Evolutionary conservation across 2,329 filamentous ascomycete species (phyloP).

Genomic region (Immersiporthe knoxdaviesiana): DNA sequence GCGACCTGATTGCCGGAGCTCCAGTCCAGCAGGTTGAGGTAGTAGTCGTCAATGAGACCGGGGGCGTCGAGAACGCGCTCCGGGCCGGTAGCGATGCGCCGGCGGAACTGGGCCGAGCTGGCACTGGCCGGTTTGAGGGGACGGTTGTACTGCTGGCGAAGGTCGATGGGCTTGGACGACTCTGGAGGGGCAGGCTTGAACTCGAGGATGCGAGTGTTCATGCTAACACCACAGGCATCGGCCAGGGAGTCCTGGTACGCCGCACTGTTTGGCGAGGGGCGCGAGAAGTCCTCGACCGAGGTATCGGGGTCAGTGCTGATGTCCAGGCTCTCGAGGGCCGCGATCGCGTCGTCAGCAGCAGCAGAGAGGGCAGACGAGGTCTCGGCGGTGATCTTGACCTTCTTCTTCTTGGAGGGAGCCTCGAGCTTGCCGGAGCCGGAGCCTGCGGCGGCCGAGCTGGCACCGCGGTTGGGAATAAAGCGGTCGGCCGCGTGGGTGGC

Average conservation of each 20-base stretch:
- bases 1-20: conserved; percentile 97
- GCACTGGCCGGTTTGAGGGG: conserved; percentile 79
- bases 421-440: conserved; percentile 84
- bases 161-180: conserved; percentile 96
- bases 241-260: conserved; percentile 93
- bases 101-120: conserved; percentile 81
- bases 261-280: conserved; percentile 82
- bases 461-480: conserved; percentile 92
- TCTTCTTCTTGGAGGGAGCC: conserved; percentile 66
- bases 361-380: conserved; percentile 77
- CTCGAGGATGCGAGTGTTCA: conserved; percentile 93
- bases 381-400: conserved; percentile 72
- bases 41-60: conserved; percentile 96
- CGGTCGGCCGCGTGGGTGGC: conserved; percentile 82
- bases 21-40: conserved; percentile 98
- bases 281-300: conserved; percentile 60
- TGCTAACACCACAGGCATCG: conserved; percentile 86
- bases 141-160: conserved; percentile 96
- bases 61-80: conserved; percentile 96
- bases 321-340: conserved; percentile 78
- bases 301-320: conserved; percentile 72
- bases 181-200: conserved; percentile 99
- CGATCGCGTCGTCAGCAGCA: conserved; percentile 77
- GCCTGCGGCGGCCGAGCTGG: conserved; percentile 86
- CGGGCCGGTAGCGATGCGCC: conserved; percentile 90